Evolutionary conservation across 2,329 filamentous ascomycete species (phyloP), one percentile per base, ranked within the genome.

Genomic region (Colletotrichum gigasporum): DNA sequence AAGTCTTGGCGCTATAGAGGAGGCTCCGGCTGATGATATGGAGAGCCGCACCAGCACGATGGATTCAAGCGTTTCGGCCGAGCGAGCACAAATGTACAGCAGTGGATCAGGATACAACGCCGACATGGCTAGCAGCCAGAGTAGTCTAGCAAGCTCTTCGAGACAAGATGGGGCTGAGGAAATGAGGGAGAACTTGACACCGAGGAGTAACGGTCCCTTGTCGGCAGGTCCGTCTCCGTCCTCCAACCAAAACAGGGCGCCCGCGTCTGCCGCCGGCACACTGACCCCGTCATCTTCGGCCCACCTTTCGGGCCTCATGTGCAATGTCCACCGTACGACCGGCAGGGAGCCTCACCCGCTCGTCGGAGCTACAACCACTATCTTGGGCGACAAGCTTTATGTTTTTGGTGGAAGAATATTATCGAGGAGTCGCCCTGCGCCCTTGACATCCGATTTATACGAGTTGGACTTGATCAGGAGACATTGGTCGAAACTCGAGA

Each of bases 381-480:
- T 98, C 48, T 78, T 99, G 2, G 96, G 95, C 26, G 96, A 99
- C 77, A 97, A 96, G 76, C 84, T 99, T 20, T 99, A 97, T 75
- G 94, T 98, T 3, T 99, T 98, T 80, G 96, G 96, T 47, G 96
- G 96, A 7, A 87, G 95, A 55, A 89, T 96, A 70, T 80, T 98
- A 53, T 97, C 96, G 12, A 84, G 93, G 69, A 95, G 89, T 68
- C 88, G 92, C 58, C 93, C 94, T 8, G 83, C 86, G 5, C 90
- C 93, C 52, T 81, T 99, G 66, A 97, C 94, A 1, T 91, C 94
- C 5, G 93, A 97, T 72, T 82, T 99, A 64, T 98, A 97, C 77
- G 95, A 98, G 76, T 82, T 99, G 59, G 95, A 99, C 75, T 84
- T 99, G 45, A 92, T 97, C 67, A 87, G 90, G 56, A 87, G 96